Percentiles rank a stretch among this genome's conserved stretches.
These are phyloP conservation scores for Acacia concinna DNA, from an alignment of 331 rosid genomes.

Conservation along the genomic window DNA sequence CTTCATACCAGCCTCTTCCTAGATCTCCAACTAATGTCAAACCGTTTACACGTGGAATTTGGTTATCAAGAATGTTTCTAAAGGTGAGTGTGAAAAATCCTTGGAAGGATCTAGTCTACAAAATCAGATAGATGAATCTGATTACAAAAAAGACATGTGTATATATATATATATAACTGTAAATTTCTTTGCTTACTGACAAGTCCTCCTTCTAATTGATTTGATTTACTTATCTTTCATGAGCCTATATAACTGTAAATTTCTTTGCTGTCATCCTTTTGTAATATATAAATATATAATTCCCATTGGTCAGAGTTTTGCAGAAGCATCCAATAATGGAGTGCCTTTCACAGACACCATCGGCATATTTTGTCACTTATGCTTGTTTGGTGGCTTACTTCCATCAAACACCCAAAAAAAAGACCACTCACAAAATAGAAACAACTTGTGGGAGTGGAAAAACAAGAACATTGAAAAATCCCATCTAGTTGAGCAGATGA, in stretches of 20 bases:
- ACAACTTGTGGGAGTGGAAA: conserved; percentile 17
- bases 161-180: no score
- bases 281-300: not conserved
- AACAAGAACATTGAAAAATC: conserved; percentile 20
- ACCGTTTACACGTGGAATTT: not conserved
- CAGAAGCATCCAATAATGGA: conserved; percentile 6
- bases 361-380: conserved; percentile 4
- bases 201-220: not conserved
- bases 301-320: not conserved
- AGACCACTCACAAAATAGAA: not conserved
- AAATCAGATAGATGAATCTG: not conserved
- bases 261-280: not conserved
- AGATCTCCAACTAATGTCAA: not conserved
- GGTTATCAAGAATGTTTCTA: not conserved
- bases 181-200: no score
- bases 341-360: conserved; percentile 5
- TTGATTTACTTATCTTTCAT: not conserved
- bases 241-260: not conserved
- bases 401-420: not conserved
- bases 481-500: conserved; percentile 22
- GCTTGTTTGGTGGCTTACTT: conserved; percentile 24
- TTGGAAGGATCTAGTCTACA: not conserved
- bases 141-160: not conserved
- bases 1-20: not conserved
- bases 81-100: not conserved